Evolutionary conservation across 2,329 filamentous ascomycete genomes (phyloP), one percentile per base, ranked within the genome.

Genomic region (Capronia epimyces): DNA sequence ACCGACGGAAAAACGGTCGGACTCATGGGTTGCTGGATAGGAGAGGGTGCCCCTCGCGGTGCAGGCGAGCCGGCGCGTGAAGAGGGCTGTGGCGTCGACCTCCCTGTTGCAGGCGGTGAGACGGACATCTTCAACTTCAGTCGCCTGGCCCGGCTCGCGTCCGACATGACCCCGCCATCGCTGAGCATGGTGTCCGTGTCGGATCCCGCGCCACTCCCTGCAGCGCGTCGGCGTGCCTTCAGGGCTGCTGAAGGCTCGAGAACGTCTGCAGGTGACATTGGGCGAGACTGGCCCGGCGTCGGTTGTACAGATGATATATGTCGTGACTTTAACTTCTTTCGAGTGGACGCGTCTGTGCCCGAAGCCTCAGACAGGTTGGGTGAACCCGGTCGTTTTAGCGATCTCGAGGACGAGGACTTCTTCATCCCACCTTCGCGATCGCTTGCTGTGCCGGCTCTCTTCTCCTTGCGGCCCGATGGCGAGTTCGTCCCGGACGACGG

Each of bases 351-450:
- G 66, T 97, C 91, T 61, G 90, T 94, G 46, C 89, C 91, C 66
- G 89, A 95, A 8, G 89, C 89, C 66, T 97, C 91, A 1, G 89
- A 96, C 25, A 87, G 77, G 58, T 90, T 86, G 2, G 90, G 89
- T 13, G 89, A 95, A 15, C 89, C 89, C 25, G 87, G 79, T 24
- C 91, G 83, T 72, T 96, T 96, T 46, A 91, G 78, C 25, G 75
- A 77, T 63, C 81, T 81, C 4, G 70, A 63, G 9, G 74, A 67
- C 25, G 78, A 64, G 2, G 66, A 64, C 57, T 76, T 77, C 62
- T 78, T 79, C 47, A 73, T 61, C 15, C 46, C 50, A 22, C 47
- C 41, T 43, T 62, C 60, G 7, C 57, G 53, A 45, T 62, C 60
- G 29, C 55, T 58, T 24, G 44, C 39, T 13, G 75, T 63, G 60